Base-by-base conservation (phyloP, 2,329 filamentous ascomycete species). In the Akanthomyces muscarius region DNA sequence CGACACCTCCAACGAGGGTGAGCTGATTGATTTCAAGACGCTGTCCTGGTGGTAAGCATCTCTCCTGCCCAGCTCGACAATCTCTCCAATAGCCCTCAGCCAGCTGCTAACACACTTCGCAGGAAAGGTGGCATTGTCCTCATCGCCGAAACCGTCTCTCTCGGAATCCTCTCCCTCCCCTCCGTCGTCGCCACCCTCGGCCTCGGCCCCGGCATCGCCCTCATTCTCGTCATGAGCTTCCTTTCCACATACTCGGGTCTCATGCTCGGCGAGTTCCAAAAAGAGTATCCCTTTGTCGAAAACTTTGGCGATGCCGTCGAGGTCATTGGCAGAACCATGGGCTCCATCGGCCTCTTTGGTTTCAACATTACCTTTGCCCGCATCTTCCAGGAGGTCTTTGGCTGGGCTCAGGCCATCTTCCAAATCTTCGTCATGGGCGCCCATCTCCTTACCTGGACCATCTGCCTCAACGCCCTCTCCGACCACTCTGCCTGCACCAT, bases 131-230 rank as follows among this genome's bases (percentile, higher is more conserved):
- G 76, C 2, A 74, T 79, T 28, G 73, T 80, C 50, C 67, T 80
- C 63, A 76, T 80, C 57, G 77, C 77, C 16, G 77, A 80, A 62
- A 79, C 78, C 1, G 76, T 80, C 62, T 79, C 76, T 0, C 75
- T 80, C n/a, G 78, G 78, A 0, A 79, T 80, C 72, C 89, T 92
- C 77, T 91, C 88, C 0, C 90, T 92, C 65, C 89, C 89, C 0
- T 90, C 87, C 71, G 90, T 89, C 0, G 87, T 92, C 71, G 88
- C 89, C 3, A 78, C 87, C 14, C 80, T 92, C 50, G 89, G 89
- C 4, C 80, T 92, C 16, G 87, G 89, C 1, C 89, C 89, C 0
- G 89, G 89, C n/a, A 77, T 92, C 61, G 83, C 91, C 65, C 72
- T 91, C 71, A 91, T 90, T 50, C 80, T 91, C 65, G 81, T 89